Evolutionary conservation across 139 green algal species (phyloP).

Genomic region (Diplosphaera chodatii): DNA sequence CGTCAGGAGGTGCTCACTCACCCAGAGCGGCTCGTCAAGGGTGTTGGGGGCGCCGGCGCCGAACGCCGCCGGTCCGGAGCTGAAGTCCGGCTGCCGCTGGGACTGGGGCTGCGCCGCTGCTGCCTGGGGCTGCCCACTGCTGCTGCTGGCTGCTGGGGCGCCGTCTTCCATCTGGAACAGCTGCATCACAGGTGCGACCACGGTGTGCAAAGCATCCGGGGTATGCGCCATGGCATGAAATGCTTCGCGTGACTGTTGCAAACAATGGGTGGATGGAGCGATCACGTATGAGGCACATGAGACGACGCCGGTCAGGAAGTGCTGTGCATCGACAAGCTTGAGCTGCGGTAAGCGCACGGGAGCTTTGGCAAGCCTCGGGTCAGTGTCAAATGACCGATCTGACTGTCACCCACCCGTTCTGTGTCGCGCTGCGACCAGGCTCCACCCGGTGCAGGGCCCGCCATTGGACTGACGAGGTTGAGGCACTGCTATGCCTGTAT

Average conservation of each 20-base stretch:
- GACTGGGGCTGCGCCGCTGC: neutral
- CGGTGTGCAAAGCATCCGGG: too few species aligned
- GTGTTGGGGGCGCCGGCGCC: conserved; percentile 46
- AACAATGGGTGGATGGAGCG: neutral
- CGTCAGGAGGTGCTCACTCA: conserved; percentile 34
- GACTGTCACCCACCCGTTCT: neutral
- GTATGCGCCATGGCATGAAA: too few species aligned
- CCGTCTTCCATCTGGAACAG: conserved; percentile 11
- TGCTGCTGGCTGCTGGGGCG: neutral
- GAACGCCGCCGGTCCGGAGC: neutral
- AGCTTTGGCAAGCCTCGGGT: too few species aligned
- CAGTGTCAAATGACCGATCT: neutral
- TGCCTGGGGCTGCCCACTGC: neutral
- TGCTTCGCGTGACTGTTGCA: too few species aligned
- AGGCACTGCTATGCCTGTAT: too few species aligned
- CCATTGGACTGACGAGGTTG: too few species aligned
- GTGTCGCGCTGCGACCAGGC: neutral
- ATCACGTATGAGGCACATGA: neutral
- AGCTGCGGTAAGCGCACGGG: too few species aligned
- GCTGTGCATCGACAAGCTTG: too few species aligned
- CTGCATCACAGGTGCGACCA: neutral
- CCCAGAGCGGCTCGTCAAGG: conserved; percentile 84
- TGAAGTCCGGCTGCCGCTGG: neutral
- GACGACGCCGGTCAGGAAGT: too few species aligned
- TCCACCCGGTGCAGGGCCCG: too few species aligned